Conservation (phyloP, 176 grass and related monocot species). For the Areca catechu region DNA sequence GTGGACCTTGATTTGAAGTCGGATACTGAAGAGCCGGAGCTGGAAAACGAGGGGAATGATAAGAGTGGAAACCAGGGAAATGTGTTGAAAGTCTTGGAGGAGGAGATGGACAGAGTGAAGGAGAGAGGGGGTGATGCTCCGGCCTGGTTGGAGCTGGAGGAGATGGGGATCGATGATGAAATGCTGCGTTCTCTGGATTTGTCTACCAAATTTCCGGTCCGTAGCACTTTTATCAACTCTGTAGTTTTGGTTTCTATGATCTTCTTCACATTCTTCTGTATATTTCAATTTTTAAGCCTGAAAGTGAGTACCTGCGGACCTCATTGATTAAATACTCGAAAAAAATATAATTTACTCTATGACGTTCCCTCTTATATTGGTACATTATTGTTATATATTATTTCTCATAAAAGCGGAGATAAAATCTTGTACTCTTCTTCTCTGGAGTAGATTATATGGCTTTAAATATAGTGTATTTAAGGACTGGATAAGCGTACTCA, state of each 20-base stretch:
- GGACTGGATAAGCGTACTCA: too few relatives aligned
- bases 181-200: constrained; percentile 63
- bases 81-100: constrained; percentile 52
- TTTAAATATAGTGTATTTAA: constrained; percentile 3
- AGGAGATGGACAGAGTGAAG: constrained; percentile 44
- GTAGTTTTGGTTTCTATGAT: neutral
- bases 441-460: neutral
- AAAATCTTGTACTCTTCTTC: too few relatives aligned
- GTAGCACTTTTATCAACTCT: constrained; percentile 13
- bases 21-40: constrained; percentile 32
- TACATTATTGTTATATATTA: too few relatives aligned
- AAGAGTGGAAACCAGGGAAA: constrained; percentile 24
- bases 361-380: too few relatives aligned
- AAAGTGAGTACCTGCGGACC: too few relatives aligned
- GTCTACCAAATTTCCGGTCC: constrained; percentile 67
- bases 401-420: too few relatives aligned
- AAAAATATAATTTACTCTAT: too few relatives aligned
- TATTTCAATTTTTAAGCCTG: too few relatives aligned
- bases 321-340: too few relatives aligned
- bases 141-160: constrained; percentile 77
- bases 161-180: constrained; percentile 91
- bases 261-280: too few relatives aligned
- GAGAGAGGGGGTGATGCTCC: constrained; percentile 36
- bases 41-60: constrained; percentile 11
- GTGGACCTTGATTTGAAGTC: constrained; percentile 55